phyloP scores from a whole-genome alignment of 768 basidiomycete genomes.

The Termitomyces titanicus region DNA sequence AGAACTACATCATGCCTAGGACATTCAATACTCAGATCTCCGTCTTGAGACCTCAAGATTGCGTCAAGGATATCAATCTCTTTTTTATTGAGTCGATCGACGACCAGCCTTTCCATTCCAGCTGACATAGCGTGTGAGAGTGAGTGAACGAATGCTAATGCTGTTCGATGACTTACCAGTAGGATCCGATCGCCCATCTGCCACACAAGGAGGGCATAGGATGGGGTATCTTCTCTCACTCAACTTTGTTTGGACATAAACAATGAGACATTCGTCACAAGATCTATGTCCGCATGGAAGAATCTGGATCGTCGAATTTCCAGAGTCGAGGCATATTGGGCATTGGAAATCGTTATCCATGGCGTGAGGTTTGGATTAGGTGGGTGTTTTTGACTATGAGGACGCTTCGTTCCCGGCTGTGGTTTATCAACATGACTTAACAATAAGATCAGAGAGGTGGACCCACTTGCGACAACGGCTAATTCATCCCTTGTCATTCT shows the following conservation, averaged over 20 bases:
- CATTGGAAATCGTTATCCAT: slow-evolving; percentile 39
- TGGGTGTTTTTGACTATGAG: neutral
- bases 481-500: no score
- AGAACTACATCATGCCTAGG: slow-evolving; percentile 32
- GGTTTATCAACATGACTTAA: neutral
- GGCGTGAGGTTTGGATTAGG: neutral
- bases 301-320: neutral
- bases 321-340: slow-evolving; percentile 51
- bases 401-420: neutral
- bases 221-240: slow-evolving; percentile 55
- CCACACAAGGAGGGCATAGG: slow-evolving; percentile 53
- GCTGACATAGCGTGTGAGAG: slow-evolving; percentile 24
- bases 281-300: slow-evolving; percentile 43
- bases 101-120: slow-evolving; percentile 34
- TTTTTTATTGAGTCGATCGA: slow-evolving; percentile 41
- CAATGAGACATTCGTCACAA: slow-evolving; percentile 48
- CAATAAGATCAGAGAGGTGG: neutral
- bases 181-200: slow-evolving; percentile 7
- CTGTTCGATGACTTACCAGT: neutral
- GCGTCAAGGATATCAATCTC: slow-evolving; percentile 40
- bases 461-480: neutral
- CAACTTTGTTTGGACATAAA: slow-evolving; percentile 40
- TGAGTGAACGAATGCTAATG: no score
- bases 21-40: slow-evolving; percentile 38
- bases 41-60: slow-evolving; percentile 40